Base-by-base conservation (phyloP, 2,329 filamentous ascomycete species). In the Trichothecium sympodiale region DNA sequence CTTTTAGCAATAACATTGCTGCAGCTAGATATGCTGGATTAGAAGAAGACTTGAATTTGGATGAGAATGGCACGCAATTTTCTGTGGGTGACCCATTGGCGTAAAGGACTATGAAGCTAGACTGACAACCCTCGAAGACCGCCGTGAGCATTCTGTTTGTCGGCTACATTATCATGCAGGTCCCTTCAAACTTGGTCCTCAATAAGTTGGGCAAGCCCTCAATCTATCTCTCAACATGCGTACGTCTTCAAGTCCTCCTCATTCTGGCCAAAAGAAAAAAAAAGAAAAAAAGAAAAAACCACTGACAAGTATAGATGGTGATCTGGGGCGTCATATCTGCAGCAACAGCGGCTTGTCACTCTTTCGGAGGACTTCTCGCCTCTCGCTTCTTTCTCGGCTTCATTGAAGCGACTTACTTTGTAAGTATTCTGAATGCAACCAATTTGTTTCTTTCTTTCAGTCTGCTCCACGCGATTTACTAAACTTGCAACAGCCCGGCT, bases 141-240 rank as follows among this genome's bases (percentile, higher is more conserved):
- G 31, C 31, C 9, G 31, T 33, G 8, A 17, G 15, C 9, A 33
- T 33, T 12, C 13, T 33, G 13, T 33, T 33, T 14, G 31, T 33
- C 16, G 31, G 31, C 16, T 69, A 69, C 41, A 52, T 70, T 13
- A 47, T 69, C 23, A 67, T 69, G 57, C 65, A 70, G 44, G 60
- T 71, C 8, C 67, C 67, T 0, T 68, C 65, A 2, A 71, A 71
- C 35, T 45, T 69, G 34, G 57, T 69, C 29, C 46, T 71, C n/a
- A 69, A 69, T 46, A 68, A 67, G 46, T 59, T 65, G n/a, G 65
- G 64, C 7, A 62, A 62, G 40, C 65, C 65, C 4, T 61, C 60
- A 5, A 38, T 67, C 18, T 65, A 69, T 46, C 52, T 70, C 8
- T 59, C 60, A 14, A 46, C 47, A 25, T 66, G 62, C 32, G 63